Evolutionary conservation across 257 asterid genomes (phyloP).

Genomic region (Penstemon davidsonii): DNA sequence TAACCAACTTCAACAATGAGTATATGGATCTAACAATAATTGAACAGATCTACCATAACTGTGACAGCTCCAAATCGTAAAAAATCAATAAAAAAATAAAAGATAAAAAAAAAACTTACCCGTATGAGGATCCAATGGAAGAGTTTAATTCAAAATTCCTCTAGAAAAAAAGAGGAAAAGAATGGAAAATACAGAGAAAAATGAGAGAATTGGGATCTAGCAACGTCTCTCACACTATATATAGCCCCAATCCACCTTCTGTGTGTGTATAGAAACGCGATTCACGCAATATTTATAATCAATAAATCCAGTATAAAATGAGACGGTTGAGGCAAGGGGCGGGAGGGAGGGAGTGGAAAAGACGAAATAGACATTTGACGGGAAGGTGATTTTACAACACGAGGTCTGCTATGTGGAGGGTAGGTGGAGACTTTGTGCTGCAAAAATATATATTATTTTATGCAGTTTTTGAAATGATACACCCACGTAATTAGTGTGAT

Average conservation of each 20-base stretch:
- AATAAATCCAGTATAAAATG: background rate
- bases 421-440: background rate
- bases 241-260: background rate
- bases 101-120: background rate
- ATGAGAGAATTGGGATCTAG: background rate
- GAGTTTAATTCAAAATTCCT: background rate
- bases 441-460: too few relatives aligned
- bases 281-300: too few relatives aligned
- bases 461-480: too few relatives aligned
- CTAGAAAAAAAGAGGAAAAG: background rate
- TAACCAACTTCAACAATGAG: too few relatives aligned
- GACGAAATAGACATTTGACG: slow-evolving; percentile 29
- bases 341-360: slow-evolving; percentile 6
- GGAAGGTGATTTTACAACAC: background rate
- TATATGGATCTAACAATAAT: too few relatives aligned
- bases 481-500: too few relatives aligned
- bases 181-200: background rate
- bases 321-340: slow-evolving; percentile 26
- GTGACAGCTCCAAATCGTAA: background rate
- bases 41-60: background rate
- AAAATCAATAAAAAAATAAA: background rate
- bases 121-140: background rate
- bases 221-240: background rate
- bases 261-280: too few relatives aligned
- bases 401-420: slow-evolving; percentile 1